Percentiles rank a stretch among this genome's conserved stretches.
Evolutionary conservation across 345 rosid species (phyloP).

Genomic region (Moricandia arvensis): DNA sequence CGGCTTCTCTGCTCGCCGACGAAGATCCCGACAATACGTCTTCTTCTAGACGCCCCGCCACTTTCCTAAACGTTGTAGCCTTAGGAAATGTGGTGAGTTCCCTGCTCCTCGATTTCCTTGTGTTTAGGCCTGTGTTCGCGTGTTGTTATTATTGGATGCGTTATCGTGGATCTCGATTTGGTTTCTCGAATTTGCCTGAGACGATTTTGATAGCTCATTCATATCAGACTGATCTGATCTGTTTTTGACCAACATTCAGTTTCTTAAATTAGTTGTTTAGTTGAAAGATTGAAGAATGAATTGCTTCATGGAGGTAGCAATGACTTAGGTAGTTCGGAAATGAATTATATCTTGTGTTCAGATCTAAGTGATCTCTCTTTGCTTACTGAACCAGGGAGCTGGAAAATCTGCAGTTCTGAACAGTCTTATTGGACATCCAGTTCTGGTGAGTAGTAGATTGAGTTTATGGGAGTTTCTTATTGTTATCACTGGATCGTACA

Average conservation of each 20-base stretch:
- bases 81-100: background rate
- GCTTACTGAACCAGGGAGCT: constrained; percentile 67
- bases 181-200: background rate
- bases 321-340: background rate
- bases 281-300: background rate
- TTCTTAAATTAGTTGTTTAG: background rate
- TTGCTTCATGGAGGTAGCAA: background rate
- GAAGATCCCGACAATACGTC: background rate
- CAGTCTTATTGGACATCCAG: constrained; percentile 94
- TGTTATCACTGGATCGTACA: constrained; percentile 3
- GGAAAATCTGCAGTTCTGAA: constrained; percentile 94
- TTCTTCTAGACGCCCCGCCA: background rate
- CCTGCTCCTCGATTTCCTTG: background rate
- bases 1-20: background rate
- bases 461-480: background rate
- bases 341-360: background rate
- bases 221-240: background rate
- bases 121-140: background rate
- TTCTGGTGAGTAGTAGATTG: constrained; percentile 59
- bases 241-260: background rate
- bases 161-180: background rate
- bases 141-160: background rate
- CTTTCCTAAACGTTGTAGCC: background rate
- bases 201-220: background rate
- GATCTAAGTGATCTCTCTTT: background rate